Evolutionary conservation across 192 early-diverging fungal species (phyloP).

Genomic region (Helicostylum pulchrum): DNA sequence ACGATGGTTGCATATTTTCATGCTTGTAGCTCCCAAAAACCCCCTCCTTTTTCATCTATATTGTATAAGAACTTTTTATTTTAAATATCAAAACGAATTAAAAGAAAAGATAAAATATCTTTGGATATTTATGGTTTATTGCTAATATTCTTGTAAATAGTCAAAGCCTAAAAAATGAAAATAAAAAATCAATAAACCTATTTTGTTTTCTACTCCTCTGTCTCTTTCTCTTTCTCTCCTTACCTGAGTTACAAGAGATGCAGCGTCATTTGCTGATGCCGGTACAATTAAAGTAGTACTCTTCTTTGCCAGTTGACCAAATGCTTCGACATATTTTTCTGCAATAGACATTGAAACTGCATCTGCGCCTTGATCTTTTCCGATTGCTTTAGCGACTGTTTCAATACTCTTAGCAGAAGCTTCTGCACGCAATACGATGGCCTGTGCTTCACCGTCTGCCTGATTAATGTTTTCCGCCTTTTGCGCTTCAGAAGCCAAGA

Average conservation of each 20-base stretch:
- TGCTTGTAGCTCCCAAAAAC: no score
- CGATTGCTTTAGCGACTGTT: conserved; percentile 75
- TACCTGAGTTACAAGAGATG: conserved; percentile 88
- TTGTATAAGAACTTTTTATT: no score
- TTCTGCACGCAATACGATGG: conserved; percentile 77
- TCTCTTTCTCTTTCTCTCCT: background rate
- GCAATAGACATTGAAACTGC: conserved; percentile 90
- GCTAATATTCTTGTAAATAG: conserved; percentile 48
- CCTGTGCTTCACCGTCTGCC: conserved; percentile 85
- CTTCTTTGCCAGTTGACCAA: conserved; percentile 90
- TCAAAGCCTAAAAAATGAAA: conserved; percentile 35
- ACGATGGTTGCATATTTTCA: no score
- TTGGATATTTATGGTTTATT: conserved; percentile 27
- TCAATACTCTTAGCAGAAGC: conserved; percentile 83
- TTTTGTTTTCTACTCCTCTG: conserved; percentile 1
- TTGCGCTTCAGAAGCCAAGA: conserved; percentile 92
- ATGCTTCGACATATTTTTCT: conserved; percentile 95
- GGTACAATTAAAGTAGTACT: conserved; percentile 88
- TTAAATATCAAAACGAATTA: no score
- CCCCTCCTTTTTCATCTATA: no score
- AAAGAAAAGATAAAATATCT: no score
- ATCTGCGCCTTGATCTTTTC: conserved; percentile 61
- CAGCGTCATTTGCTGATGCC: conserved; percentile 74
- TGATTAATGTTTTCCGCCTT: conserved; percentile 87
- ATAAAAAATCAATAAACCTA: background rate